Conservation (phyloP, 306 rosid species). For the Cicer chorassanicum region DNA sequence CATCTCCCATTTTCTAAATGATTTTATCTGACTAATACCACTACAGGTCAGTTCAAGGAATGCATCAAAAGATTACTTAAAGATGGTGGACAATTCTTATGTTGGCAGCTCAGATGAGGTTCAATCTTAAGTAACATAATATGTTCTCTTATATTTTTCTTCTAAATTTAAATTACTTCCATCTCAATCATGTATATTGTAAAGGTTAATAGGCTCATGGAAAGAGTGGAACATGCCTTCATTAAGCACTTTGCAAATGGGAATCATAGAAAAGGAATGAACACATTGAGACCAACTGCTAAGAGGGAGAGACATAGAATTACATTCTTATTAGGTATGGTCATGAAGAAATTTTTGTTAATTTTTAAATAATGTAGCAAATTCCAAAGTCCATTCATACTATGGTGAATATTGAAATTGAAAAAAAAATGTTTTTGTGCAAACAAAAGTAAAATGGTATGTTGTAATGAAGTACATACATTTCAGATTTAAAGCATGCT, state of each 20-base stretch:
- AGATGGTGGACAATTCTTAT: slow-evolving; percentile 71
- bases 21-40: neutral
- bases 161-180: slow-evolving; percentile 15
- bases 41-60: slow-evolving; percentile 44
- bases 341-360: neutral
- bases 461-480: no score
- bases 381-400: neutral
- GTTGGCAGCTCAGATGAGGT: slow-evolving; percentile 69
- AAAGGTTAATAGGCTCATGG: slow-evolving; percentile 67
- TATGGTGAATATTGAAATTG: neutral
- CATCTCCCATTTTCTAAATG: no score
- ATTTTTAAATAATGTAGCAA: neutral
- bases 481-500: no score
- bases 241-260: slow-evolving; percentile 54
- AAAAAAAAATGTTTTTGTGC: neutral
- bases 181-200: slow-evolving; percentile 34
- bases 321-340: slow-evolving; percentile 45
- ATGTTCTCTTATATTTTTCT: neutral
- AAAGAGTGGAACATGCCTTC: slow-evolving; percentile 69
- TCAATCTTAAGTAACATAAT: slow-evolving; percentile 1
- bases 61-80: slow-evolving; percentile 67
- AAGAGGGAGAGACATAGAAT: slow-evolving; percentile 40
- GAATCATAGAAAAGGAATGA: slow-evolving; percentile 48
- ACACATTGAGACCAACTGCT: slow-evolving; percentile 33
- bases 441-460: no score